phyloP scores from a whole-genome alignment of 169 alveolate species.

The Plasmodium falciparum region DNA sequence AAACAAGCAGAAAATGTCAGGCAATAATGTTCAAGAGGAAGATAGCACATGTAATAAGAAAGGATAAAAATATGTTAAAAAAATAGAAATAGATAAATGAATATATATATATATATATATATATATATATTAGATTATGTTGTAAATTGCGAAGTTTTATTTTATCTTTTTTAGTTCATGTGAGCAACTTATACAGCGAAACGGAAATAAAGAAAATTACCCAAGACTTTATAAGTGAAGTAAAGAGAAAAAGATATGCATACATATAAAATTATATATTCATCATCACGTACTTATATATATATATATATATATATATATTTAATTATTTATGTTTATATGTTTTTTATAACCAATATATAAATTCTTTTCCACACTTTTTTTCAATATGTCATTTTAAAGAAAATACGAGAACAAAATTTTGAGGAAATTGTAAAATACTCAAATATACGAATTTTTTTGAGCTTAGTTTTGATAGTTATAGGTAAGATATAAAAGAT shows the following conservation, averaged over 20 bases:
- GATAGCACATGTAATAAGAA: constrained; percentile 31
- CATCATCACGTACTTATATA: too few relatives aligned
- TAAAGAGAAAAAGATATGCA: constrained; percentile 7
- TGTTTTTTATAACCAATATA: too few relatives aligned
- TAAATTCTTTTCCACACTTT: too few relatives aligned
- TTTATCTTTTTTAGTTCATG: constrained; percentile 35
- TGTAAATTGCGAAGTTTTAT: neutral
- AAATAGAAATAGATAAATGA: neutral
- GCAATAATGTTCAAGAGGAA: constrained; percentile 7
- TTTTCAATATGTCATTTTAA: neutral
- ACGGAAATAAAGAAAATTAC: constrained; percentile 57
- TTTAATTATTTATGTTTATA: neutral
- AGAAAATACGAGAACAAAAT: constrained; percentile 49
- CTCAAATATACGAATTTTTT: constrained; percentile 44
- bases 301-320: neutral
- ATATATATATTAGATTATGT: neutral
- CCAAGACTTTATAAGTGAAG: constrained; percentile 61
- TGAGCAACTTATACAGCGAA: constrained; percentile 64
- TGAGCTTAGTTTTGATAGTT: constrained; percentile 36
- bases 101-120: neutral
- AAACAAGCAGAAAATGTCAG: constrained; percentile 23
- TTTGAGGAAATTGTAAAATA: constrained; percentile 23
- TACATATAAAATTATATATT: neutral
- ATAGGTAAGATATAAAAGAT: constrained; percentile 27
- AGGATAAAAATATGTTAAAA: neutral